Evolutionary conservation across 2,329 filamentous ascomycete genomes (phyloP), one percentile per base, ranked within the genome.

Genomic region (Trichophyton schoenleinii): DNA sequence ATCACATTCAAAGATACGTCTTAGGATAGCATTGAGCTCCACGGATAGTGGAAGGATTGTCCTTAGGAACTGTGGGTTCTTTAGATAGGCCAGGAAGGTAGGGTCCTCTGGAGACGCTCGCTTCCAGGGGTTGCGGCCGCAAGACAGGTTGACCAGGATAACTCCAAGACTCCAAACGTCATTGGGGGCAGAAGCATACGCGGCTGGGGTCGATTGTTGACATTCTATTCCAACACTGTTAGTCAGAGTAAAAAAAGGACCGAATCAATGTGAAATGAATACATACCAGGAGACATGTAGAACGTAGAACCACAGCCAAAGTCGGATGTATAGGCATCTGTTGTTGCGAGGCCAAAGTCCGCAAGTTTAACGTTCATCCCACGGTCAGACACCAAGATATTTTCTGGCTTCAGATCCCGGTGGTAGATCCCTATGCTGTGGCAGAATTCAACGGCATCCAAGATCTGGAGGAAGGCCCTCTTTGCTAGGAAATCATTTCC

Each of bases 131-230:
- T 99, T 99, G 73, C 94, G 90, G 71, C 94, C 94, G 77, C 94
- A 99, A 59, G 91, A 95, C 67, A 99, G 81, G 79, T 99, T 99
- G 69, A 99, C 91, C 64, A 99, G 82, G 72, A 99, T 96, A 60
- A 99, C 92, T 67, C 94, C 94, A n/a, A 99, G 83, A 70, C 89
- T 92, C 94, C 94, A 99, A 68, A 97, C 86, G 75, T 99, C 94
- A 78, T 97, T 99, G 62, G 92, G 89, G 59, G 89, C 91, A 66
- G 91, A 96, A 67, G 86, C 86, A 75, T 99, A 99, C 74, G 83
- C 80, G 83, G 82, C 83, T 55, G 34, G 85, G 70, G 79, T 87
- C 62, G 86, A 82, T 69, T 90, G 89, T 75, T 96, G 85, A 73
- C 94, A 99, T 83, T 99, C 94, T 96, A 66, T 60, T 70, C 65